Evolutionary conservation across 23 red algal genomes (phyloP), one percentile per base, ranked within the genome.

Genomic region (Cyanidioschyzon merolae): DNA sequence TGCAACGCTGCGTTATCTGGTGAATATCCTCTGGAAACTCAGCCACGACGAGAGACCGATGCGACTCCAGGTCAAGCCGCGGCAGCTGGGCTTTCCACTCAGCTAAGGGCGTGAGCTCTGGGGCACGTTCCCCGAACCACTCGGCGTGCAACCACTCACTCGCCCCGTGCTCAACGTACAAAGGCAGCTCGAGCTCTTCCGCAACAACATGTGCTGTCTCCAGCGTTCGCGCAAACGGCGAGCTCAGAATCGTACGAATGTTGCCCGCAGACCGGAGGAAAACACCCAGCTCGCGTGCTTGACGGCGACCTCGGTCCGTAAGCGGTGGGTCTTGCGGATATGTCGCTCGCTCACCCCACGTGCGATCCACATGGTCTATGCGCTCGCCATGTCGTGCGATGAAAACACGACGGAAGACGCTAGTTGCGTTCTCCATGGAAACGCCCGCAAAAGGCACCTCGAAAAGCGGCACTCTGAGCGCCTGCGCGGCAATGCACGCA

Each of bases 381-480:
- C 90, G 77, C 77, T 94, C 90, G 29, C 90, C 90, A 57, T 94
- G 90, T 0, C 90, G 79, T n/a, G 83, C 89, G 29, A 92, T 68
- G 59, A 74, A 89, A 39, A 89, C 71, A 0, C 63, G 63, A 71
- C 63, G 63, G 45, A 54, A 15, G 7, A 54, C 45, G 45, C 45
- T 21, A 7, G 7, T 54, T 21, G 45, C 7, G 21, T 54, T 21
- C 7, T 54, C 45, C 45, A 21, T 21, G 45, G 45, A 7, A 54
- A 54, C 21, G n/a, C n/a, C n/a, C n/a, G n/a, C n/a, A n/a, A n/a
- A n/a, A n/a, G n/a, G n/a, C n/a, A n/a, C n/a, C n/a, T n/a, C n/a
- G n/a, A n/a, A n/a, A n/a, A n/a, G n/a, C n/a, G n/a, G n/a, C n/a
- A n/a, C n/a, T n/a, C n/a, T n/a, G n/a, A n/a, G n/a, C n/a, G n/a